Evolutionary conservation across 495 filamentous ascomycete genomes (phyloP).

Genomic region (Penicillium coprophilum): DNA sequence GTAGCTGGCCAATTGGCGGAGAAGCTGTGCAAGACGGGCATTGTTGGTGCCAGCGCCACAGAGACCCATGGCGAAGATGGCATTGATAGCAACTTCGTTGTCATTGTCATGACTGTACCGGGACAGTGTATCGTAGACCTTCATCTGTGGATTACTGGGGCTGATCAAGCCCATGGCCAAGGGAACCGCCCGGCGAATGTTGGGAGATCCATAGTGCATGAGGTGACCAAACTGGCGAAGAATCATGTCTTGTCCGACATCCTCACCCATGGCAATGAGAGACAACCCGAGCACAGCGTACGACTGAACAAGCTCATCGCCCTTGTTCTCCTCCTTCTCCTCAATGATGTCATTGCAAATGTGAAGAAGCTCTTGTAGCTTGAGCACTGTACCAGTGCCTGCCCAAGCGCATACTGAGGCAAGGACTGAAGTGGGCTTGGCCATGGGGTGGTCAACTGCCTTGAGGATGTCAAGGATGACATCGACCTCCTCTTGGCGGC

Average conservation of each 20-base stretch:
- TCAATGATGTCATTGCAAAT: constrained; percentile 98
- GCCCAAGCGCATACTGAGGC: constrained; percentile 97
- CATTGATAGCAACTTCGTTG: constrained; percentile 96
- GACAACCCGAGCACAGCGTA: constrained; percentile 95
- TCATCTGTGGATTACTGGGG: constrained; percentile 99
- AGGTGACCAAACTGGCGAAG: constrained; percentile 95
- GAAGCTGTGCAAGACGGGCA: constrained; percentile 88
- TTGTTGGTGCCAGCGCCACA: constrained; percentile 98
- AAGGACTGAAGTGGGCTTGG: constrained; percentile 82
- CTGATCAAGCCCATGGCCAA: constrained; percentile 97
- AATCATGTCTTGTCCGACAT: constrained; percentile 98
- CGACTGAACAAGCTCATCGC: constrained; percentile 88
- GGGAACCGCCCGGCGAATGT: constrained; percentile 94
- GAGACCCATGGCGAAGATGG: constrained; percentile 98
- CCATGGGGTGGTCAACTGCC: constrained; percentile 92
- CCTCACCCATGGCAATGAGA: constrained; percentile 96
- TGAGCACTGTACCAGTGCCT: constrained; percentile 92
- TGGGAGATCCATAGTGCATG: constrained; percentile 98
- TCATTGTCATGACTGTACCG: constrained; percentile 98
- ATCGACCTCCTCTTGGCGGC: constrained; percentile 95
- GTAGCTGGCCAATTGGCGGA: constrained; percentile 94
- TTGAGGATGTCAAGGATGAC: constrained; percentile 93
- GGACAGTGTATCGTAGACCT: constrained; percentile 98
- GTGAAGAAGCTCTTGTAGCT: constrained; percentile 92
- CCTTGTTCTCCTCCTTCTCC: constrained; percentile 87